Conservation (phyloP, 257 asterid genomes). For the Cordia subcordata region DNA sequence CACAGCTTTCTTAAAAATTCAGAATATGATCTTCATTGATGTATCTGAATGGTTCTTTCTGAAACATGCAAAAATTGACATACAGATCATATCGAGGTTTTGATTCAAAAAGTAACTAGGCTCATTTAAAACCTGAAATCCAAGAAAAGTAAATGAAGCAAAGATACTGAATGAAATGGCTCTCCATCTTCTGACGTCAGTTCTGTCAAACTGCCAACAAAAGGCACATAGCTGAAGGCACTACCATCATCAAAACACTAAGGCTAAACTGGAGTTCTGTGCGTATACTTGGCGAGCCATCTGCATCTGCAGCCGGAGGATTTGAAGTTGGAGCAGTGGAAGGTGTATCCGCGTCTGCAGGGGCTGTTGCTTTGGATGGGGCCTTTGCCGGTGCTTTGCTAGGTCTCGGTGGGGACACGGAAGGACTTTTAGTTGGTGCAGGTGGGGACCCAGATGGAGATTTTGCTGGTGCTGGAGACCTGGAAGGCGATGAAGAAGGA, state of each 20-base stretch:
- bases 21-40: no score
- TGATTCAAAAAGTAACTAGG: no score
- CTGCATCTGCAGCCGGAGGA: slow-evolving; percentile 25
- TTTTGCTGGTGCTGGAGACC: slow-evolving; percentile 8
- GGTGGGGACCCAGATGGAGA: slow-evolving; percentile 20
- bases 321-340: slow-evolving; percentile 5
- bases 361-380: slow-evolving; percentile 3
- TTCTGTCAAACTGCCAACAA: slow-evolving; percentile 4
- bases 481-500: slow-evolving; percentile 5
- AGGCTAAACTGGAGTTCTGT: background rate
- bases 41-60: no score
- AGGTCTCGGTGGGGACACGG: no score
- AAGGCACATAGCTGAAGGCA: slow-evolving; percentile 8
- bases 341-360: slow-evolving; percentile 21
- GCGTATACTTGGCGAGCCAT: background rate
- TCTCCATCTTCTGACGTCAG: no score
- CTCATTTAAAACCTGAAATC: no score
- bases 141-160: background rate
- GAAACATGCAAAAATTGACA: no score
- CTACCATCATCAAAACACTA: background rate
- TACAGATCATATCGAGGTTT: no score
- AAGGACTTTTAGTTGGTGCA: slow-evolving; percentile 4
- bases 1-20: no score
- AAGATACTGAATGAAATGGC: background rate
- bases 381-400: slow-evolving; percentile 3